These are phyloP conservation scores for Lasiodiplodia sp. DNA, from an alignment of 2,329 filamentous ascomycete species.

Conservation along the genomic window DNA sequence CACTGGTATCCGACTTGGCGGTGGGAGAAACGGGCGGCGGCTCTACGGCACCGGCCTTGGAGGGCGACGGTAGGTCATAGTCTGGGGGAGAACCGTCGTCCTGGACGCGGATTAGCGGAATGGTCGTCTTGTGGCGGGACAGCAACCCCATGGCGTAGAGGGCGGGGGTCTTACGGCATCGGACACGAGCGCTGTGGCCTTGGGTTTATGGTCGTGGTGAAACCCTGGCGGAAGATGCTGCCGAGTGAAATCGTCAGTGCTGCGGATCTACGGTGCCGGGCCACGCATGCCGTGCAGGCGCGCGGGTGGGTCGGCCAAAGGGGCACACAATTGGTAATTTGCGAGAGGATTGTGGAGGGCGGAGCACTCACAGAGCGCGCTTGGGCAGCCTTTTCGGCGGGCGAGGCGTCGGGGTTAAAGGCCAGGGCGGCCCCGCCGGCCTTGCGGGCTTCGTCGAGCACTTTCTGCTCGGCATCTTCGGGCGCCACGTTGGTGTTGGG, in stretches of 20 bases:
- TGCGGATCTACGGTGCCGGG: constrained; percentile 27
- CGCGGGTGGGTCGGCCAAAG: constrained; percentile 24
- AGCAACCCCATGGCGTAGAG: constrained; percentile 19
- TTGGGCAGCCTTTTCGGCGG: constrained; percentile 84
- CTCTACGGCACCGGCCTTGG: constrained; percentile 72
- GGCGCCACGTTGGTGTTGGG: constrained; percentile 72
- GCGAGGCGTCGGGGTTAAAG: constrained; percentile 85
- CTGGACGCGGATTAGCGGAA: constrained; percentile 39
- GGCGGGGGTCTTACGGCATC: constrained; percentile 64
- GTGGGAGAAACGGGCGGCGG: constrained; percentile 57
- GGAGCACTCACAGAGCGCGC: constrained; percentile 71
- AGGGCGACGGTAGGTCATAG: constrained; percentile 79
- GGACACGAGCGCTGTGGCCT: constrained; percentile 75
- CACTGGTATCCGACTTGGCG: constrained; percentile 34
- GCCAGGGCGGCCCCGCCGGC: constrained; percentile 81
- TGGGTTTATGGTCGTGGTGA: constrained; percentile 66
- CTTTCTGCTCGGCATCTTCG: constrained; percentile 73
- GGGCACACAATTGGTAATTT: constrained; percentile 26
- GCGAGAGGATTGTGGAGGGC: not conserved
- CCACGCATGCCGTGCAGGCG: constrained; percentile 25
- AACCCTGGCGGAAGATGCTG: constrained; percentile 71
- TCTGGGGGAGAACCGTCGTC: constrained; percentile 72
- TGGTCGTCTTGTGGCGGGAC: constrained; percentile 25
- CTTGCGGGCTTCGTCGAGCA: constrained; percentile 79
- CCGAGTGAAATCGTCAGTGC: constrained; percentile 27